Conservation (phyloP, 768 basidiomycete species). For the Amanita exitialis region DNA sequence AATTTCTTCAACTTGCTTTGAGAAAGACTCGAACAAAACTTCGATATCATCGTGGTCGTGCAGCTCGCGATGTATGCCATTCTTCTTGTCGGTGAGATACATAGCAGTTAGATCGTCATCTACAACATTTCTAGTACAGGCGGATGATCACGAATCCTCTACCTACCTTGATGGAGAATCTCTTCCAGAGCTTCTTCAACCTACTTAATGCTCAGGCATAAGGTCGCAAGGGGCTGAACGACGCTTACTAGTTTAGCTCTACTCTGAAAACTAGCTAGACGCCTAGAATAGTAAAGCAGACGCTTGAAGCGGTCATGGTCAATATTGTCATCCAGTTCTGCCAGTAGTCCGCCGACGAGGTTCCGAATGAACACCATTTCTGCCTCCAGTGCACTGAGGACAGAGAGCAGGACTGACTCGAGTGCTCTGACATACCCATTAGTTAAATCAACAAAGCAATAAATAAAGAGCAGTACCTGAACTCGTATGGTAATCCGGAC, state of each 20-base stretch:
- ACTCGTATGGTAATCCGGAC: conserved; percentile 75
- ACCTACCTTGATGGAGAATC: conserved; percentile 74
- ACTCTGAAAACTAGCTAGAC: conserved; percentile 83
- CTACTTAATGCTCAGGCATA: conserved; percentile 26
- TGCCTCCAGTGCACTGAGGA: conserved; percentile 86
- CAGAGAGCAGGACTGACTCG: conserved; percentile 87
- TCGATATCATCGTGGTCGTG: conserved; percentile 92
- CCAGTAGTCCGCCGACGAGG: conserved; percentile 81
- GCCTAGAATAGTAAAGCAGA: conserved; percentile 84
- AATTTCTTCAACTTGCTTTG: conserved; percentile 95
- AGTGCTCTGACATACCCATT: conserved; percentile 51
- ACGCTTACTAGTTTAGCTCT: conserved; percentile 67
- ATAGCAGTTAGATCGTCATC: conserved; percentile 93
- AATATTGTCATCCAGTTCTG: conserved; percentile 92
- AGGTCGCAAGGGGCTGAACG: not conserved
- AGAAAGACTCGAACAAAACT: conserved; percentile 86
- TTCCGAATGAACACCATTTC: conserved; percentile 94
- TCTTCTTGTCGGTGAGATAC: conserved; percentile 87
- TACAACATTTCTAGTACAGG: conserved; percentile 17
- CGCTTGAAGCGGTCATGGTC: conserved; percentile 92
- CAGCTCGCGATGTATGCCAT: conserved; percentile 42
- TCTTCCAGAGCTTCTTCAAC: conserved; percentile 89
- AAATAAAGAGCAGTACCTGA: conserved; percentile 35
- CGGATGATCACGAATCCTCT: not conserved
- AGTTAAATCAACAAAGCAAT: conserved; percentile 9